These are phyloP conservation scores for Evernia prunastri DNA, from an alignment of 495 filamentous ascomycete genomes.

Conservation along the genomic window DNA sequence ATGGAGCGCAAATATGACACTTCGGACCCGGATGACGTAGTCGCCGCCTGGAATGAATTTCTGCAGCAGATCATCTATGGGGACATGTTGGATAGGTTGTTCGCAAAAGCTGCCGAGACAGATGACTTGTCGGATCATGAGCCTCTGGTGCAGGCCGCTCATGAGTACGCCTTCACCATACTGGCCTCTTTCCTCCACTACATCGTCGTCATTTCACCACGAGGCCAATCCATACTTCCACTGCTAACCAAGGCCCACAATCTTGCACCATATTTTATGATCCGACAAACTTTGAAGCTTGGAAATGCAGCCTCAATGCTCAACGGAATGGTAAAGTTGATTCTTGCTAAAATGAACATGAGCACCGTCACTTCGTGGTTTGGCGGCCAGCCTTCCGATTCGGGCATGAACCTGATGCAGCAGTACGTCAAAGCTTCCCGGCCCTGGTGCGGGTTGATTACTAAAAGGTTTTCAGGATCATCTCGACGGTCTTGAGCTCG, in stretches of 20 bases:
- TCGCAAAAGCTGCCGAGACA: constrained; percentile 46
- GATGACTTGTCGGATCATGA: constrained; percentile 51
- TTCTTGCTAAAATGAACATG: constrained; percentile 58
- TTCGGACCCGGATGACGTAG: constrained; percentile 46
- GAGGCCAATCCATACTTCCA: constrained; percentile 56
- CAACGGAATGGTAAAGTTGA: constrained; percentile 53
- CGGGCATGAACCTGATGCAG: constrained; percentile 65
- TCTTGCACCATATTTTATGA: constrained; percentile 52
- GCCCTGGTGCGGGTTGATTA: neutral
- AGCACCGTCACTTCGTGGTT: constrained; percentile 60
- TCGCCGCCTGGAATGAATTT: constrained; percentile 50
- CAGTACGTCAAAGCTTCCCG: constrained; percentile 34
- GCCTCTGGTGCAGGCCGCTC: constrained; percentile 46
- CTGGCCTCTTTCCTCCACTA: constrained; percentile 59
- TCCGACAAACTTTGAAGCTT: constrained; percentile 56
- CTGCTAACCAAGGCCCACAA: constrained; percentile 51
- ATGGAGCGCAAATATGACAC: constrained; percentile 44
- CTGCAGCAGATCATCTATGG: constrained; percentile 54
- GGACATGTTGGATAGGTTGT: constrained; percentile 50
- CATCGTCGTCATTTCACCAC: constrained; percentile 53
- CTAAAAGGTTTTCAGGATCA: constrained; percentile 42
- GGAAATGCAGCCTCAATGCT: constrained; percentile 67
- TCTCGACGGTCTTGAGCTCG: constrained; percentile 55
- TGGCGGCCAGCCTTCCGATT: constrained; percentile 52
- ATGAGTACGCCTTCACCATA: constrained; percentile 43